A percentile compares a stretch with the other conserved stretches of the same genome.
Evolutionary conservation across 148 eudicot genomes (phyloP).

Genomic region (Salicornia ramosissima): DNA sequence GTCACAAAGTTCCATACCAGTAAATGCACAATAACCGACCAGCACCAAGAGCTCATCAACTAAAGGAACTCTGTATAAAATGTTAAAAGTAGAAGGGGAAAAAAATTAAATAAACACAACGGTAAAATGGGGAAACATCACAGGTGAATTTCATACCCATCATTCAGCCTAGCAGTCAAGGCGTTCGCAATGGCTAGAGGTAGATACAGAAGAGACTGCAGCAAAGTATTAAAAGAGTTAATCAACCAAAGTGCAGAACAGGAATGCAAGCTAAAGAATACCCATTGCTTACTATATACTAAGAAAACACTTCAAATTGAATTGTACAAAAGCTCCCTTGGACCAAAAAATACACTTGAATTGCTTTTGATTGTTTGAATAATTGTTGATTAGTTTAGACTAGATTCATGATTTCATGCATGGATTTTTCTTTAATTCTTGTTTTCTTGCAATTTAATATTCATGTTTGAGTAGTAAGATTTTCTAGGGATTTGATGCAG

Average conservation of each 20-base stretch:
- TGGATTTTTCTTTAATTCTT: no score
- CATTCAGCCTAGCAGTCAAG: constrained; percentile 84
- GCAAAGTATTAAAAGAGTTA: neutral
- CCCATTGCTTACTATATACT: neutral
- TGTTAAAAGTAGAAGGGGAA: neutral
- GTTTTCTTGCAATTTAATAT: no score
- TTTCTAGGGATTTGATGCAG: no score
- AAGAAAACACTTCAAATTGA: neutral
- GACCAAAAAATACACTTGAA: neutral
- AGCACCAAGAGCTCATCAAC: constrained; percentile 87
- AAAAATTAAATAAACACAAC: neutral
- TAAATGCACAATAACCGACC: constrained; percentile 59
- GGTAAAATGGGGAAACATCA: neutral
- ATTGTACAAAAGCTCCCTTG: neutral
- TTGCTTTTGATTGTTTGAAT: no score
- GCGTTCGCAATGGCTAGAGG: constrained; percentile 91
- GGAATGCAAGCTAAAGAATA: neutral
- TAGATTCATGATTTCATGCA: no score
- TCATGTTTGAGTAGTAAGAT: no score
- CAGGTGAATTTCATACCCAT: constrained; percentile 48
- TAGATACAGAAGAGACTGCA: constrained; percentile 74
- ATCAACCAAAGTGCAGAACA: neutral
- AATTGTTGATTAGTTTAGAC: no score
- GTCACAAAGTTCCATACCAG: constrained; percentile 45
- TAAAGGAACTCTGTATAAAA: constrained; percentile 59